These are phyloP conservation scores for Penicillium paneum DNA, from an alignment of 2,329 filamentous ascomycete species.

Conservation along the genomic window DNA sequence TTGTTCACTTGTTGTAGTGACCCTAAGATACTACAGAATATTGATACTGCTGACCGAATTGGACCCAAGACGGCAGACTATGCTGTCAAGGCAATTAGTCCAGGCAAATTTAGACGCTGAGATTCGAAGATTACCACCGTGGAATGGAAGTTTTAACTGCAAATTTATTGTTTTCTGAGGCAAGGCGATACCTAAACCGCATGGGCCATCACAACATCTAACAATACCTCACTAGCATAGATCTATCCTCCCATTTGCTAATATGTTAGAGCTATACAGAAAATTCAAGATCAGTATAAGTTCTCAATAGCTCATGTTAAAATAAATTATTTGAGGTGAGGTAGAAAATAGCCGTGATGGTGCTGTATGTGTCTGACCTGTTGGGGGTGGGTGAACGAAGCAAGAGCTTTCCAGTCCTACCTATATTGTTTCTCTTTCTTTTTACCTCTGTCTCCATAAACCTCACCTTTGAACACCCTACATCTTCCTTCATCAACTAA, in stretches of 20 bases:
- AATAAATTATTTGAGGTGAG: background rate
- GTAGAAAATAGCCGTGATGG: background rate
- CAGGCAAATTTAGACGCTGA: background rate
- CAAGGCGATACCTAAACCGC: background rate
- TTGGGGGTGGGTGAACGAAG: background rate
- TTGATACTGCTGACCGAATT: background rate
- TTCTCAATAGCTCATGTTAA: too few relatives aligned
- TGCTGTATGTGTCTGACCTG: too few relatives aligned
- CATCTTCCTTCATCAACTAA: background rate
- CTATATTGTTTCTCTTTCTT: background rate
- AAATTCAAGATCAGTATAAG: too few relatives aligned
- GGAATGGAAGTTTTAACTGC: too few relatives aligned
- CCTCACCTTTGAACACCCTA: background rate
- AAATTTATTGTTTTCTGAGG: too few relatives aligned
- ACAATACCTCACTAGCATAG: background rate
- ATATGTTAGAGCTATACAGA: background rate
- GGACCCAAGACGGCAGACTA: too few relatives aligned
- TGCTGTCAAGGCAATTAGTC: too few relatives aligned
- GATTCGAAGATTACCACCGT: background rate
- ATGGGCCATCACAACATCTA: background rate
- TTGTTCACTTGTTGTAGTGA: background rate
- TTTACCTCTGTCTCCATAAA: background rate
- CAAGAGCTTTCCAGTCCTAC: background rate
- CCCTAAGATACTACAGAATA: background rate
- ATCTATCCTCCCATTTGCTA: background rate